These are phyloP conservation scores for Agapanthus africanus DNA, from an alignment of 106 monocot species.

Conservation along the genomic window DNA sequence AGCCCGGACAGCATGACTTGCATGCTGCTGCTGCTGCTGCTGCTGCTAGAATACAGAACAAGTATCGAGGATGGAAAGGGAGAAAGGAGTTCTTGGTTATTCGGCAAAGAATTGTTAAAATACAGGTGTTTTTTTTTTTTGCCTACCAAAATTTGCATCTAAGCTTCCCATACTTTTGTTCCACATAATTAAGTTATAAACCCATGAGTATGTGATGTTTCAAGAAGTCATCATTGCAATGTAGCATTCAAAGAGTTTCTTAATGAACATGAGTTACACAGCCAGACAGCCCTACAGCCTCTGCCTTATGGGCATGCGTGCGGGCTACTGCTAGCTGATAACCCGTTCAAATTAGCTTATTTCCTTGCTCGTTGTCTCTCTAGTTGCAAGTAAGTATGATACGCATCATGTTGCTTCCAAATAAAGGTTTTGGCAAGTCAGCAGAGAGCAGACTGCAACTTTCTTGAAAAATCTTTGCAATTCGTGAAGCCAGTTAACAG, in stretches of 20 bases:
- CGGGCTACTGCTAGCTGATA: too few species aligned
- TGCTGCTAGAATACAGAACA: slow-evolving; percentile 84
- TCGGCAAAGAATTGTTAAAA: slow-evolving; percentile 79
- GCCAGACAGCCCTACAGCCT: too few species aligned
- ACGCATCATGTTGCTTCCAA: background rate
- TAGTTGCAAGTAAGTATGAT: background rate
- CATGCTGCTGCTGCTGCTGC: slow-evolving; percentile 69
- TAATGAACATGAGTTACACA: too few species aligned
- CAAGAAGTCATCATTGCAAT: too few species aligned
- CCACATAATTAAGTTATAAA: too few species aligned
- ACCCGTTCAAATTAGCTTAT: too few species aligned
- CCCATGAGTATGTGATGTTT: too few species aligned
- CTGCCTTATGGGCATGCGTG: too few species aligned
- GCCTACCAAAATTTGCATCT: background rate
- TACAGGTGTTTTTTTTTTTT: slow-evolving; percentile 56
- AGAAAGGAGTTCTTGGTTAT: slow-evolving; percentile 81
- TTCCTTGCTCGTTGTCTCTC: background rate
- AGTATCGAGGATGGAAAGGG: slow-evolving; percentile 97
- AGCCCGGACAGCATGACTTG: slow-evolving; percentile 36
- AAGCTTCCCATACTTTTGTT: background rate
- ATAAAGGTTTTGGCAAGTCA: too few species aligned
- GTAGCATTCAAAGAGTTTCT: too few species aligned
- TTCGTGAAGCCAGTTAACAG: background rate
- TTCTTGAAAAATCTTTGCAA: background rate
- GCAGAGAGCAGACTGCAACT: too few species aligned